Evolutionary conservation across 192 early-diverging fungal genomes (phyloP).

Genomic region (Podila verticillata): DNA sequence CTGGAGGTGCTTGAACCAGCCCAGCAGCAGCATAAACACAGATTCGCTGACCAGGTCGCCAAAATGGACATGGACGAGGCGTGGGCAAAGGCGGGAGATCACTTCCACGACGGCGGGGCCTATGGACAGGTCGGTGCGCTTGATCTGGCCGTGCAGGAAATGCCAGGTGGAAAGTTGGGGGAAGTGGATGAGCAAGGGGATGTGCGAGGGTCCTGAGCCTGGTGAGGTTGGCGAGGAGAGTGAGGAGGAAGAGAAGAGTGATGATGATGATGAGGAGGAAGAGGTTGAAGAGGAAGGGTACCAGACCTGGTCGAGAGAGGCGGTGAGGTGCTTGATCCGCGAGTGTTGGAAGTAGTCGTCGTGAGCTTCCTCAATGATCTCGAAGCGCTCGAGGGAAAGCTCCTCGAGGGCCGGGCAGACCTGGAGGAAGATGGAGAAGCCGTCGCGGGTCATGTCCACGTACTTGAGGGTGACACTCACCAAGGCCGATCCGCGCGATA

Average conservation of each 20-base stretch:
- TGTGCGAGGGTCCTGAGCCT: neutral
- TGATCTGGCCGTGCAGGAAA: neutral
- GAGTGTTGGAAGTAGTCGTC: neutral
- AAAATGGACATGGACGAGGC: neutral
- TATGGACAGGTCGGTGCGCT: neutral
- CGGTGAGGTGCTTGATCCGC: neutral
- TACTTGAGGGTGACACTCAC: neutral
- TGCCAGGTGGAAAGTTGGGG: neutral
- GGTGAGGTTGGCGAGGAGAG: no score
- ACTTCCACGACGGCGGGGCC: neutral
- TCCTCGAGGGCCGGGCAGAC: neutral
- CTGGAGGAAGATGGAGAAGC: neutral
- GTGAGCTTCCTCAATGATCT: neutral
- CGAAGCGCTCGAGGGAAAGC: neutral
- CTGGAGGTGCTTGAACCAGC: slow-evolving; percentile 4
- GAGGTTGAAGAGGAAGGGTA: neutral
- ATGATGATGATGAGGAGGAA: no score
- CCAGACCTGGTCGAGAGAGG: neutral
- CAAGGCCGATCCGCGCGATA: neutral
- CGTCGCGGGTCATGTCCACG: slow-evolving; percentile 1
- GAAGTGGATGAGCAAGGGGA: neutral
- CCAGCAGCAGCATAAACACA: neutral
- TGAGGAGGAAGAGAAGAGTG: no score
- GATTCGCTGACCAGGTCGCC: neutral
- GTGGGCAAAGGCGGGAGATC: neutral